Evolutionary conservation across 805 yeast genomes (phyloP), one percentile per base, ranked within the genome.

Genomic region (Lipomyces lipofer): DNA sequence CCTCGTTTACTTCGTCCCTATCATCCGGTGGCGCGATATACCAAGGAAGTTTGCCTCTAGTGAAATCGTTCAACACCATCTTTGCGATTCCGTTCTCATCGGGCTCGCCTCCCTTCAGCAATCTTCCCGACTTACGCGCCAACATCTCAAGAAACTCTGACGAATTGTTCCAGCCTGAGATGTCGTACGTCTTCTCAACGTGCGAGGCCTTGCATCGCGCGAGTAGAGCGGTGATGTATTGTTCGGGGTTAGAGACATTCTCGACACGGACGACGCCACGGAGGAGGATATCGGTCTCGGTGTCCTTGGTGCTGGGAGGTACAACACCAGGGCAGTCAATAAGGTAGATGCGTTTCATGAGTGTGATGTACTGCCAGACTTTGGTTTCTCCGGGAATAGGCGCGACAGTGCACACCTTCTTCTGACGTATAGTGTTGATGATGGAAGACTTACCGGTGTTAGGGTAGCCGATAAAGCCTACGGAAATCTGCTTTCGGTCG

Each of bases 251-350:
- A 0, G 95, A 81, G 45, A 94, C 98, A 68, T 92, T 96, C 70
- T 92, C 99, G n/a, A 92, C 97, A 75, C 99, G 86, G 1, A 92
- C 99, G 17, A 94, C 99, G 69, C 99, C 99, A 71, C 97, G 83
- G 73, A 92, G 88, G 62, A 92, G 71, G 66, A 92, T 89, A 71
- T 92, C 98, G 25, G 96, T 83, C 69, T 89, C 95, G 0, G 92
- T 73, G 70, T 94, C 99, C 66, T 84, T 89, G 27, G 83, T 69
- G 15, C 95, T 86, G 25, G 99, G 99, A 8, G 99, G 99, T 19
- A 92, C 99, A 68, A 92, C 92, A 73, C 99, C 99, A 2, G 99
- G 99, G 77, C 99, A 94, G 74, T 92, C 99, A 66, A 92, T 94
- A 66, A 92, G 76, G 73, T 91, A 92, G 49, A 92, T 92, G 63